A percentile compares a stretch with the other conserved stretches of the same genome.
Conservation (phyloP, 2,329 filamentous ascomycete species). For the Akanthomyces uredinophilus region DNA sequence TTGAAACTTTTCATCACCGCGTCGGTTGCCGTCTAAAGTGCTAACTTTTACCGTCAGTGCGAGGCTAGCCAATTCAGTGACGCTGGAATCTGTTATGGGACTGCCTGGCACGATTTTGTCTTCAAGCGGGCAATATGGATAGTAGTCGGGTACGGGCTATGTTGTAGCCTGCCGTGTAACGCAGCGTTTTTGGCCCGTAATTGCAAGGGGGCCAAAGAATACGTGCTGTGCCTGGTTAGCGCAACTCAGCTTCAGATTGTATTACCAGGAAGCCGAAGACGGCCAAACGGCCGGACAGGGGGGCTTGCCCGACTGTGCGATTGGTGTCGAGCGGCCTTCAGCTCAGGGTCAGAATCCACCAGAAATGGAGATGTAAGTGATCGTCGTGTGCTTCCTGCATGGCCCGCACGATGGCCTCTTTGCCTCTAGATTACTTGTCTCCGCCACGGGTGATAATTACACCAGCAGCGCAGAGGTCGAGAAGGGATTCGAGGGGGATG, state of each 20-base stretch:
- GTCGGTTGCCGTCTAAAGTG: not conserved
- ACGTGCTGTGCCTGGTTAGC: not conserved
- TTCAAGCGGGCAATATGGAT: not conserved
- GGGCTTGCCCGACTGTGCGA: not conserved
- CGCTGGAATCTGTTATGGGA: not conserved
- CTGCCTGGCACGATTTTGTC: not conserved
- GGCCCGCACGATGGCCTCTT: constrained; percentile 5
- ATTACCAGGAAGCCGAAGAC: not conserved
- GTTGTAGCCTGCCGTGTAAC: not conserved
- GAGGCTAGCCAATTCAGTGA: not conserved
- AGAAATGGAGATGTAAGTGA: constrained; percentile 10
- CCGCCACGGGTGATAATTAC: not conserved
- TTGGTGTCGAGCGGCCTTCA: constrained; percentile 6
- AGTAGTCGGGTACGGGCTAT: not conserved
- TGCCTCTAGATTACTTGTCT: constrained; percentile 11
- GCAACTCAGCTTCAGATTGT: not conserved
- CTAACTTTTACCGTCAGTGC: not conserved
- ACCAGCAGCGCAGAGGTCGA: not conserved
- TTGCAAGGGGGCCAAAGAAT: constrained; percentile 1
- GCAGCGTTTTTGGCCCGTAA: constrained; percentile 1
- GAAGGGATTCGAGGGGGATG: not conserved
- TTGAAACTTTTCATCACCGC: not conserved
- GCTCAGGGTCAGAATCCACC: constrained; percentile 9
- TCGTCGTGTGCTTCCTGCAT: constrained; percentile 13
- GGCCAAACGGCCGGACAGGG: constrained; percentile 5